Evolutionary conservation across 345 rosid species (phyloP), one percentile per base, ranked within the genome.

Genomic region (Pugionium cornutum): DNA sequence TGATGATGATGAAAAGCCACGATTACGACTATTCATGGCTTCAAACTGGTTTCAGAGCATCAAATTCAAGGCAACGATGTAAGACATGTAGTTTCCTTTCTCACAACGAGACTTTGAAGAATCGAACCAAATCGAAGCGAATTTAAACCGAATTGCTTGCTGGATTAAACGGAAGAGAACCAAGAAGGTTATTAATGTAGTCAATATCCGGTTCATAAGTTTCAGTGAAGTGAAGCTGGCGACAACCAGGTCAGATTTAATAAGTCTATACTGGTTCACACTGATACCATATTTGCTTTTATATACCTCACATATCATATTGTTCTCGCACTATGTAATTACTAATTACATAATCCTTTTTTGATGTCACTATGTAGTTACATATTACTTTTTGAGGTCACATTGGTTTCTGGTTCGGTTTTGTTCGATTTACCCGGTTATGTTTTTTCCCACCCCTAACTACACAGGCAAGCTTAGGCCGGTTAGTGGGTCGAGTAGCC

Each of bases 11-110:
- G 41, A 31, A 40, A n/a, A 68, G 41, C 49, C 66, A 31, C 70
- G 66, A 71, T 34, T 49, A 34, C 66, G 66, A 57, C 59, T 66
- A 73, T 66, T 46, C 77, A 73, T 73, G 49, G 71, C 31, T 36
- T 58, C 9, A 28, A 27, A 10, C 18, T 18, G 18, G 18, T n/a
- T 29, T 48, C 10, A n/a, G 56, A 46, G 42, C 66, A 61, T 26
- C 33, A 18, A 18, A 18, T 18, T 18, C 18, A 18, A 18, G 18
- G 18, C 18, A 18, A 18, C 18, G 18, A 18, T 18, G 18, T 18
- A 18, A 18, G 18, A 18, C 18, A 18, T 18, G 18, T 18, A 18
- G 18, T 18, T 36, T 6, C 6, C 1, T 36, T 36, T 36, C 6
- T 36, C 6, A 7, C 40, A 36, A 4, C 26, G 25, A 4, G 33